A percentile compares a stretch with the other conserved stretches of the same genome.
Evolutionary conservation across 2,329 filamentous ascomycete genomes (phyloP).

Genomic region (Diplodia mutila): DNA sequence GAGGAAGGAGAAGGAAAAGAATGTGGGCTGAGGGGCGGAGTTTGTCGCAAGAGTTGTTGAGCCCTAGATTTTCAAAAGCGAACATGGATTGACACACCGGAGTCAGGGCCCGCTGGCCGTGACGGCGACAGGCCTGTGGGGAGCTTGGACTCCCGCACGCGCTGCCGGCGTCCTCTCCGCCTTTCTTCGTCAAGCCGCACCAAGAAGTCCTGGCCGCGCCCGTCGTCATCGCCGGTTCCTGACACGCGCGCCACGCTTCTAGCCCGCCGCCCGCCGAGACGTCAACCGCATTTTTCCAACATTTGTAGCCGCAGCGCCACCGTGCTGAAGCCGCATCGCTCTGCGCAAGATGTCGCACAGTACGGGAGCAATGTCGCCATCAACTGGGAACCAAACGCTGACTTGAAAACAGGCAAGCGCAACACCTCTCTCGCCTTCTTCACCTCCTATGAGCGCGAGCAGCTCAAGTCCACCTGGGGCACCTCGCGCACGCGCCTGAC

Average conservation of each 20-base stretch:
- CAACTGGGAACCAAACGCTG: not conserved
- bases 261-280: not conserved
- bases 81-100: not conserved
- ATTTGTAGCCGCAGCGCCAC: not conserved
- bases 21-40: constrained; percentile 5
- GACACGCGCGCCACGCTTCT: not conserved
- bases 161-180: constrained; percentile 14
- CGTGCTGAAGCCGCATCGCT: not conserved
- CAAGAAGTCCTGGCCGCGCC: constrained; percentile 11
- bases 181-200: not conserved
- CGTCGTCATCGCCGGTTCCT: constrained; percentile 18
- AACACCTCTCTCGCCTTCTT: constrained; percentile 94
- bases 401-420: constrained; percentile 61
- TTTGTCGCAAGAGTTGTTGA: constrained; percentile 16
- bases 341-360: constrained; percentile 53
- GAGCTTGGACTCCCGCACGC: constrained; percentile 20
- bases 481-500: constrained; percentile 80
- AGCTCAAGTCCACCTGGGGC: constrained; percentile 82
- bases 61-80: constrained; percentile 11
- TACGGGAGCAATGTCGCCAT: constrained; percentile 36
- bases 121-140: constrained; percentile 7
- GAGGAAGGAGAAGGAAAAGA: not conserved
- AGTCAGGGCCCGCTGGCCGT: constrained; percentile 2
- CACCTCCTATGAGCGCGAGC: constrained; percentile 84
- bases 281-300: not conserved